Percentiles rank a stretch among this genome's conserved stretches.
These are phyloP conservation scores for Hanseniaspora thailandica DNA, from an alignment of 805 yeast genomes.

Conservation along the genomic window DNA sequence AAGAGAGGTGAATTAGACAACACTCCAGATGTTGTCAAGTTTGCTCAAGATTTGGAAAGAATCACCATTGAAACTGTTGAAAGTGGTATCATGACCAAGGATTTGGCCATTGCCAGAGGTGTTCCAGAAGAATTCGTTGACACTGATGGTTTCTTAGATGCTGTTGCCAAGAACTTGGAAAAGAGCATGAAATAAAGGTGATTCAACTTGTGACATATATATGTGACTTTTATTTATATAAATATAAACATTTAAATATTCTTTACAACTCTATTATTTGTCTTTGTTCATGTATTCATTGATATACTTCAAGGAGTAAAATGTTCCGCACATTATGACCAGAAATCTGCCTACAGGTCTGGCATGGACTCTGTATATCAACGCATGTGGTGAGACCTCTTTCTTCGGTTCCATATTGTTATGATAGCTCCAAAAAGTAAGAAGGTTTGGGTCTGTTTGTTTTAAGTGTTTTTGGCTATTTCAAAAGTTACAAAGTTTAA, in stretches of 20 bases:
- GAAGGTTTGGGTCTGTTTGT: neutral
- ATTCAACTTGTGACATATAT: too few species aligned
- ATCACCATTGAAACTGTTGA: constrained; percentile 65
- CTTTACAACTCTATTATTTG: constrained; percentile 12
- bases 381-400: constrained; percentile 21
- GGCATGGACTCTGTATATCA: constrained; percentile 38
- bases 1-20: constrained; percentile 69
- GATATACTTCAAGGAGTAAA: constrained; percentile 34
- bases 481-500: neutral
- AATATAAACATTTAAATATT: neutral
- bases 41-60: constrained; percentile 53
- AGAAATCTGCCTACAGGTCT: constrained; percentile 38
- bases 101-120: constrained; percentile 63
- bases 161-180: constrained; percentile 53
- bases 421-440: neutral
- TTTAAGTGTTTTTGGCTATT: neutral
- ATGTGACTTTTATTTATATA: too few species aligned
- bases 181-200: constrained; percentile 15
- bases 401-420: constrained; percentile 1
- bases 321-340: constrained; percentile 35
- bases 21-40: constrained; percentile 58
- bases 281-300: constrained; percentile 25
- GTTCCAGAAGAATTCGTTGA: constrained; percentile 53
- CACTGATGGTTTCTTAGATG: constrained; percentile 65
- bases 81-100: constrained; percentile 68